Conservation (phyloP, 352 stramenopile species). For the Phytopythium helicoides region DNA sequence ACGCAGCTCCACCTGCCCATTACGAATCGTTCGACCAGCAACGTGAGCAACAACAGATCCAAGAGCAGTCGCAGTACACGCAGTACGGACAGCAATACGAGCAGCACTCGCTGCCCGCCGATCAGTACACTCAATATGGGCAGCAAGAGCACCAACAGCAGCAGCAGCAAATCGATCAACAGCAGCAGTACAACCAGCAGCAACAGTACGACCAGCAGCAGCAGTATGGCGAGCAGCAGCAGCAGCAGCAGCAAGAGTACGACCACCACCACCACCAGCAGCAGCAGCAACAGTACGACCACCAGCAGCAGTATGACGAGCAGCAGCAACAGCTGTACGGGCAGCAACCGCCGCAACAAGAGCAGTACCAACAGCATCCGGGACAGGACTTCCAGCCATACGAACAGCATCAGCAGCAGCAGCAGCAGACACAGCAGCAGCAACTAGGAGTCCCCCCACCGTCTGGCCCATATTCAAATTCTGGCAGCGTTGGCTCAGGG, state of each 20-base stretch:
- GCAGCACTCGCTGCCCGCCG: neutral
- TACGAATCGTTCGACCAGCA: too few species aligned
- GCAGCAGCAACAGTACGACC: too few species aligned
- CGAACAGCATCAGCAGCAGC: neutral
- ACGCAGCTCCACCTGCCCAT: neutral
- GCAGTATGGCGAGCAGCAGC: too few species aligned
- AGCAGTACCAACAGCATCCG: slow-evolving; percentile 1
- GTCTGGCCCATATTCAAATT: slow-evolving; percentile 2
- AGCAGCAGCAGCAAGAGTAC: too few species aligned
- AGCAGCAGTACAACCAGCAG: slow-evolving; percentile 1
- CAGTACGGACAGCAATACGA: too few species aligned
- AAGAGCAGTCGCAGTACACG: too few species aligned
- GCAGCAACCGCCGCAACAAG: neutral
- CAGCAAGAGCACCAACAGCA: neutral
- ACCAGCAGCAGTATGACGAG: neutral
- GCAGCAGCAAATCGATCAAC: neutral
- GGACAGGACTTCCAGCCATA: neutral
- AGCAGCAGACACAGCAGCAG: too few species aligned
- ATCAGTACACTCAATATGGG: neutral
- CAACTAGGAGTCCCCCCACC: too few species aligned
- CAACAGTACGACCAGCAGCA: neutral
- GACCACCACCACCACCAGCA: too few species aligned
- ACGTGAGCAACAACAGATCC: too few species aligned
- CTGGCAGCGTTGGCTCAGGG: slow-evolving; percentile 4
- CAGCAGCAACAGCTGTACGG: too few species aligned